phyloP scores from a whole-genome alignment of 345 rosid species.

The Noccaea caerulescens region DNA sequence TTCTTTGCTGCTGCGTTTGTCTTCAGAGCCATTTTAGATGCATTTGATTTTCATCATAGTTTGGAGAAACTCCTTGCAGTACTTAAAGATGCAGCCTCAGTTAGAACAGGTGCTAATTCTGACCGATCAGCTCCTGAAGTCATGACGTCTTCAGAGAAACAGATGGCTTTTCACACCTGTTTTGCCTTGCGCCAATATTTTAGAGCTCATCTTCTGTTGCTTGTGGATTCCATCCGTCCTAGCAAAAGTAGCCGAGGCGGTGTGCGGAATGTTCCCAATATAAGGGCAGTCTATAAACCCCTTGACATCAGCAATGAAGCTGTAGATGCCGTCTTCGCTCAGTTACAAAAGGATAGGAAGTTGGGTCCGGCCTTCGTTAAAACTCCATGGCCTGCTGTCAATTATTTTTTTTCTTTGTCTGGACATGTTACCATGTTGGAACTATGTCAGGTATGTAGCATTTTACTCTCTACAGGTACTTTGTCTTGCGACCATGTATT shows the following conservation, averaged over 20 bases:
- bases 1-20: constrained; percentile 97
- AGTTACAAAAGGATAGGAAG: constrained; percentile 95
- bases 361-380: constrained; percentile 91
- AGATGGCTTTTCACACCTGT: constrained; percentile 91
- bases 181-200: constrained; percentile 96
- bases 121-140: constrained; percentile 87
- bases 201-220: constrained; percentile 91
- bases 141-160: constrained; percentile 91
- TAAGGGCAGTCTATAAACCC: constrained; percentile 92
- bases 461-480: constrained; percentile 12
- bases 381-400: constrained; percentile 86
- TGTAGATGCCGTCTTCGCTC: constrained; percentile 84
- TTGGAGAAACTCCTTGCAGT: constrained; percentile 78
- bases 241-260: constrained; percentile 74
- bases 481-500: constrained; percentile 27
- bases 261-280: constrained; percentile 68
- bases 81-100: constrained; percentile 81
- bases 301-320: constrained; percentile 98
- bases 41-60: constrained; percentile 92
- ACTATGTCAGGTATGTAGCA: constrained; percentile 78
- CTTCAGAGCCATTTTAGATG: constrained; percentile 94
- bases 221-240: constrained; percentile 91
- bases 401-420: constrained; percentile 67
- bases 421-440: constrained; percentile 95
- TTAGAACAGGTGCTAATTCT: constrained; percentile 87